Conservation (phyloP, 1,139 yeast genomes). For the Spathaspora sp. region DNA sequence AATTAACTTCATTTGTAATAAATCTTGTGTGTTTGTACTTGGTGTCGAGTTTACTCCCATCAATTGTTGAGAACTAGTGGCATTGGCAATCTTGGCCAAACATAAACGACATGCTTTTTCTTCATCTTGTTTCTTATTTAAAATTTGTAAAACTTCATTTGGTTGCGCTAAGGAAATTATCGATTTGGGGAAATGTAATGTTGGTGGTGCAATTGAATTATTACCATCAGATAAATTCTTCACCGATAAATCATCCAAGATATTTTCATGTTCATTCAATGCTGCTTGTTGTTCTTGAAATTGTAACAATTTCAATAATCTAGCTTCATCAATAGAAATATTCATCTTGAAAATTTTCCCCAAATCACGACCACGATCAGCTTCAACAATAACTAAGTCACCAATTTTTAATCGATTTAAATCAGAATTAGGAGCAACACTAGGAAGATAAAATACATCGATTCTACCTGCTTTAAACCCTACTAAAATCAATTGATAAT, state of each 20-base stretch:
- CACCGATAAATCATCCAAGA: conserved; percentile 25
- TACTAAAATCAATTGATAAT: conserved; percentile 56
- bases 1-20: conserved; percentile 45
- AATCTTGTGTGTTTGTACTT: conserved; percentile 19
- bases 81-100: conserved; percentile 55
- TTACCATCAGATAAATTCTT: conserved; percentile 18
- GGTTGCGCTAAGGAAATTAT: conserved; percentile 68
- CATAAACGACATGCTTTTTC: conserved; percentile 67
- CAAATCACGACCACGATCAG: conserved; percentile 93
- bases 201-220: conserved; percentile 31
- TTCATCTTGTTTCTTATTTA: conserved; percentile 66
- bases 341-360: conserved; percentile 73
- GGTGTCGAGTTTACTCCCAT: conserved; percentile 11
- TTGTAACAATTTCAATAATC: conserved; percentile 54
- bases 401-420: conserved; percentile 42
- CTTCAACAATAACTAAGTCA: conserved; percentile 91
- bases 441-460: conserved; percentile 76
- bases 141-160: conserved; percentile 59
- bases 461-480: conserved; percentile 85
- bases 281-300: conserved; percentile 60
- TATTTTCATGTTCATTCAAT: conserved; percentile 24
- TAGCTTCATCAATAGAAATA: conserved; percentile 64
- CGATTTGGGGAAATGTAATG: conserved; percentile 67
- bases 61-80: conserved; percentile 18
- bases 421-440: conserved; percentile 16